Percentiles rank a stretch among this genome's conserved stretches.
Evolutionary conservation across 2,329 filamentous ascomycete genomes (phyloP).

Genomic region (Amauroascus niger): DNA sequence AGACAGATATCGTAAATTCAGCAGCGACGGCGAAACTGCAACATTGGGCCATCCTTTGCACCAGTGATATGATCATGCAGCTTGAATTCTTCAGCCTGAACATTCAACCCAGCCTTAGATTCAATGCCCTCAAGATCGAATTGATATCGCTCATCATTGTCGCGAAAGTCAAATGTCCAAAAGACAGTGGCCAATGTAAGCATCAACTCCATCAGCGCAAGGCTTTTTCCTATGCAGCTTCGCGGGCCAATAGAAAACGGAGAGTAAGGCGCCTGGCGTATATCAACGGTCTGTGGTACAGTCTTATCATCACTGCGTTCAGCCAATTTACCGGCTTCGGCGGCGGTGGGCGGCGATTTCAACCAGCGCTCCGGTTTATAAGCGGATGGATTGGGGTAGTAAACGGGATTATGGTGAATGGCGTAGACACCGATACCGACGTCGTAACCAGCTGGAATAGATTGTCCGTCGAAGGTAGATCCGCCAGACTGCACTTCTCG

Average conservation of each 20-base stretch:
- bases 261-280: constrained; percentile 10
- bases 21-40: neutral
- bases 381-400: constrained; percentile 24
- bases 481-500: constrained; percentile 25
- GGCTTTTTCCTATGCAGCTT: constrained; percentile 36
- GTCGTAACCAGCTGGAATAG: constrained; percentile 24
- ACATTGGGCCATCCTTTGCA: neutral
- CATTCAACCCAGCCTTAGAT: neutral
- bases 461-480: constrained; percentile 24
- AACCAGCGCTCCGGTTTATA: constrained; percentile 32
- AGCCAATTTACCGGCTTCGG: constrained; percentile 27
- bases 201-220: constrained; percentile 37
- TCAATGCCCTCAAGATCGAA: neutral
- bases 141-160: neutral
- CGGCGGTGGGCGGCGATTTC: constrained; percentile 11
- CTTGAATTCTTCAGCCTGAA: neutral
- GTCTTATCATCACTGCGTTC: too few relatives aligned
- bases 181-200: constrained; percentile 32
- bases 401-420: constrained; percentile 26
- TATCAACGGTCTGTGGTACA: constrained; percentile 29
- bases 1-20: too few relatives aligned
- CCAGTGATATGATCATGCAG: neutral
- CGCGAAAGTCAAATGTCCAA: constrained; percentile 32
- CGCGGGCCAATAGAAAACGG: constrained; percentile 35
- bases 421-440: constrained; percentile 26